phyloP scores from a whole-genome alignment of 2,329 filamentous ascomycete species.

The Hypoxylon sp. region DNA sequence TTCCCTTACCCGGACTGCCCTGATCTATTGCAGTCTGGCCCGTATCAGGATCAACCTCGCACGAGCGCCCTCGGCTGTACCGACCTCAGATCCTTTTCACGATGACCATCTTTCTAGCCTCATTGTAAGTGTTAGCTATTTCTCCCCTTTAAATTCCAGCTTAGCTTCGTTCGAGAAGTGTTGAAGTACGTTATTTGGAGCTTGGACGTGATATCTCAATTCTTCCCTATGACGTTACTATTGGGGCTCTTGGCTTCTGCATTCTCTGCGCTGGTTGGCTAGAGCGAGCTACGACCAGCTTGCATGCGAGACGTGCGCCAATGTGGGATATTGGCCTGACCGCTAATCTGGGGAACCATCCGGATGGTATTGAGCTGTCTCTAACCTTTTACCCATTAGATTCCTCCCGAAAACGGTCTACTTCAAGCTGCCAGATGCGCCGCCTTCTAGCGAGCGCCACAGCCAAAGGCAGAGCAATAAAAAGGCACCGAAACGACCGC shows the following conservation, averaged over 20 bases:
- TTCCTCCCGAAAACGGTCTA: constrained; percentile 94
- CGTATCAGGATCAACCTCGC: constrained; percentile 16
- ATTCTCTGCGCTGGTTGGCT: constrained; percentile 12
- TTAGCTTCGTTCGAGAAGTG: neutral
- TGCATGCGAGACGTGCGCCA: constrained; percentile 22
- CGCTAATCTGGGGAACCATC: constrained; percentile 19
- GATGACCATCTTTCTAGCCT: constrained; percentile 66
- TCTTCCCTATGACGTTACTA: neutral
- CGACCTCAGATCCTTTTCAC: constrained; percentile 44
- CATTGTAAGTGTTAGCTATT: constrained; percentile 56
- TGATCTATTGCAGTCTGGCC: constrained; percentile 24
- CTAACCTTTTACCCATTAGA: constrained; percentile 62
- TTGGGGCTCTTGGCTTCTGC: neutral
- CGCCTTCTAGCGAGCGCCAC: constrained; percentile 54
- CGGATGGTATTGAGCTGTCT: constrained; percentile 28
- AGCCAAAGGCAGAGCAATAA: constrained; percentile 49
- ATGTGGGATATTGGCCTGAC: constrained; percentile 12
- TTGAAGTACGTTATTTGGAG: neutral
- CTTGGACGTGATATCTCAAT: neutral
- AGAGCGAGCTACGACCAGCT: constrained; percentile 10
- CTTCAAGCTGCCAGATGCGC: constrained; percentile 76
- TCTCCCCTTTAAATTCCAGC: neutral
- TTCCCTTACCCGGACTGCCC: constrained; percentile 21
- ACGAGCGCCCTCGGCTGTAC: constrained; percentile 4
- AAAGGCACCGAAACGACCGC: constrained; percentile 47